A percentile compares a stretch with the other conserved stretches of the same genome.
Conservation (phyloP, 2,329 filamentous ascomycete genomes). For the Chaetomiaceae sp. region DNA sequence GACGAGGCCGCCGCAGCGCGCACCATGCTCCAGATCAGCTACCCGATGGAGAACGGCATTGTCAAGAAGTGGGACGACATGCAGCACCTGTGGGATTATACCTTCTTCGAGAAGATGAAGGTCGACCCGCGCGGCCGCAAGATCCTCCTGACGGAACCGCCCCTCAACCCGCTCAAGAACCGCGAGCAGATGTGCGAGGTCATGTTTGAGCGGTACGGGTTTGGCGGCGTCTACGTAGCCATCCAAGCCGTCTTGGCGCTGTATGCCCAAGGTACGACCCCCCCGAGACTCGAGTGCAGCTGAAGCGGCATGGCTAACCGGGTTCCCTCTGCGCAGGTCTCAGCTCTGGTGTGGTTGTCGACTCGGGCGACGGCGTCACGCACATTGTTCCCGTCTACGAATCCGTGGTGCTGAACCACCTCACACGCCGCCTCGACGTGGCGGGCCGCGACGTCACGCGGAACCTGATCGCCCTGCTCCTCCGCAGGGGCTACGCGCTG, state of each 20-base stretch:
- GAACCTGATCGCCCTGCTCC: constrained; percentile 90
- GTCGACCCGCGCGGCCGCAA: constrained; percentile 87
- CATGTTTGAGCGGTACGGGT: constrained; percentile 97
- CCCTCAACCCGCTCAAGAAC: constrained; percentile 96
- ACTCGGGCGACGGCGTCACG: constrained; percentile 96
- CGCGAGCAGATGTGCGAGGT: constrained; percentile 97
- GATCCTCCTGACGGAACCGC: constrained; percentile 87
- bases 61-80: constrained; percentile 99
- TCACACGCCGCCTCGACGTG: constrained; percentile 89
- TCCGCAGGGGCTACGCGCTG: constrained; percentile 89
- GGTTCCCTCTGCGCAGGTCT: constrained; percentile 50
- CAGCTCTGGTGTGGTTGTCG: constrained; percentile 92
- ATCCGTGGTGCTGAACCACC: constrained; percentile 94
- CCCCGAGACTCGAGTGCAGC: not conserved
- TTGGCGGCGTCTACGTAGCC: constrained; percentile 66
- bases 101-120: constrained; percentile 95
- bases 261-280: constrained; percentile 78
- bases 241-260: constrained; percentile 66
- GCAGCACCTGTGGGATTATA: constrained; percentile 99
- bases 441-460: constrained; percentile 97
- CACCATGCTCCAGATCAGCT: constrained; percentile 97
- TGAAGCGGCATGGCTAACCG: not conserved
- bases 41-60: constrained; percentile 99
- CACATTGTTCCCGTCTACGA: constrained; percentile 99
- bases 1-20: constrained; percentile 94